These are phyloP conservation scores for Phytophthora pisi DNA, from an alignment of 352 stramenopile species.

Conservation along the genomic window DNA sequence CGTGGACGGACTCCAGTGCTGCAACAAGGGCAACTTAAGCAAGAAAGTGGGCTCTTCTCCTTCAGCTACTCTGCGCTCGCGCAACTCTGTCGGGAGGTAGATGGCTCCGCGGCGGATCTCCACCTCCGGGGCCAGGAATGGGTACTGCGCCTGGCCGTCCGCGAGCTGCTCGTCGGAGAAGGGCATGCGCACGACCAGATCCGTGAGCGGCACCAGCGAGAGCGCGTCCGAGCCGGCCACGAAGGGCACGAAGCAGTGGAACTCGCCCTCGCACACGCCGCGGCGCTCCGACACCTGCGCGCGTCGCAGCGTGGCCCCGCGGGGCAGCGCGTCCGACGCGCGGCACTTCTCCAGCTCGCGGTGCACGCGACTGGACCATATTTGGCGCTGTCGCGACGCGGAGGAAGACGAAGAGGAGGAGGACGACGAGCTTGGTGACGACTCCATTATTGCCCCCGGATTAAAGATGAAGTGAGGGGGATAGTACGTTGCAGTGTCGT, in stretches of 20 bases:
- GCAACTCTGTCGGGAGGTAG: slow-evolving; percentile 60
- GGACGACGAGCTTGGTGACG: slow-evolving; percentile 6
- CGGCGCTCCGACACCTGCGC: slow-evolving; percentile 51
- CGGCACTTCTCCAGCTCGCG: slow-evolving; percentile 80
- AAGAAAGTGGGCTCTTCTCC: slow-evolving; percentile 36
- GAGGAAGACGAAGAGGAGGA: slow-evolving; percentile 4
- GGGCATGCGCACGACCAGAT: slow-evolving; percentile 63
- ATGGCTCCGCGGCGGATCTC: slow-evolving; percentile 51
- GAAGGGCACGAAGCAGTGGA: slow-evolving; percentile 82
- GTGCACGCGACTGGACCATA: slow-evolving; percentile 76
- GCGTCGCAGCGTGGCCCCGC: slow-evolving; percentile 54
- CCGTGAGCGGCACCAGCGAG: slow-evolving; percentile 59
- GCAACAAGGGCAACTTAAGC: slow-evolving; percentile 58
- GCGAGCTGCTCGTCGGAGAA: slow-evolving; percentile 41
- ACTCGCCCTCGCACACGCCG: slow-evolving; percentile 57
- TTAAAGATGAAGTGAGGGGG: slow-evolving; percentile 20
- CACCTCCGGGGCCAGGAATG: slow-evolving; percentile 63
- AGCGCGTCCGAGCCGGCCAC: slow-evolving; percentile 74
- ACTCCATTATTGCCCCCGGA: slow-evolving; percentile 22
- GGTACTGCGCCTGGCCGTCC: slow-evolving; percentile 54
- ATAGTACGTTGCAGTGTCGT: slow-evolving; percentile 6
- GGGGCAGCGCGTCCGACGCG: slow-evolving; percentile 28
- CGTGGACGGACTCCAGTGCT: slow-evolving; percentile 78
- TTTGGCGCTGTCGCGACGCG: slow-evolving; percentile 57
- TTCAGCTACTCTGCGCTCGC: slow-evolving; percentile 27